Conservation (phyloP, 495 filamentous ascomycete species). For the Penicillium salamii region DNA sequence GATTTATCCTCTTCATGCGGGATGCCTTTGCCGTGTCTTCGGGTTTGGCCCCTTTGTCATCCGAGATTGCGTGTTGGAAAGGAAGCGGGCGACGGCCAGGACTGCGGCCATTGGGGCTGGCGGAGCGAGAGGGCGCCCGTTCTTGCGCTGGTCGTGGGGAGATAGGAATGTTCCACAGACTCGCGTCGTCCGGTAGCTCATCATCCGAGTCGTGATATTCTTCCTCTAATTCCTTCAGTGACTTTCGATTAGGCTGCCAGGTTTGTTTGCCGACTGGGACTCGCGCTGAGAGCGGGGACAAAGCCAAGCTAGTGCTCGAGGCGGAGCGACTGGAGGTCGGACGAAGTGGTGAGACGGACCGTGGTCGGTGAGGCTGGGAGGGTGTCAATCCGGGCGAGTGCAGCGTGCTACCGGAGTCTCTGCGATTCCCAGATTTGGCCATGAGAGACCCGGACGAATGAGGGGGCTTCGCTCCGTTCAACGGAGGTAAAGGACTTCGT, state of each 20-base stretch:
- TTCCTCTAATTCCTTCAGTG: slow-evolving; percentile 72
- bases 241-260: slow-evolving; percentile 81
- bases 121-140: slow-evolving; percentile 49
- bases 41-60: slow-evolving; percentile 10
- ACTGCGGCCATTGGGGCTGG: slow-evolving; percentile 54
- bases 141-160: slow-evolving; percentile 76
- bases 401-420: slow-evolving; percentile 19
- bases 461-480: slow-evolving; percentile 26
- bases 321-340: slow-evolving; percentile 29
- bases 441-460: slow-evolving; percentile 21
- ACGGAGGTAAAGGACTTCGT: slow-evolving; percentile 37
- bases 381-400: slow-evolving; percentile 26
- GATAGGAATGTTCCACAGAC: slow-evolving; percentile 93
- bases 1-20: slow-evolving; percentile 28
- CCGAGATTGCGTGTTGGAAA: slow-evolving; percentile 38
- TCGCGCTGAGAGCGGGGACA: slow-evolving; percentile 36
- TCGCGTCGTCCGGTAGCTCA: slow-evolving; percentile 86
- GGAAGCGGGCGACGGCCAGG: slow-evolving; percentile 41
- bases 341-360: slow-evolving; percentile 41
- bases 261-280: slow-evolving; percentile 34
- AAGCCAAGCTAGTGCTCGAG: slow-evolving; percentile 33
- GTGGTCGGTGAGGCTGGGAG: slow-evolving; percentile 32
- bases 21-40: slow-evolving; percentile 32
- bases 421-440: slow-evolving; percentile 21
- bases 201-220: slow-evolving; percentile 90